Conservation (phyloP, 805 yeast genomes). For the Hagleromyces aurorensis region DNA sequence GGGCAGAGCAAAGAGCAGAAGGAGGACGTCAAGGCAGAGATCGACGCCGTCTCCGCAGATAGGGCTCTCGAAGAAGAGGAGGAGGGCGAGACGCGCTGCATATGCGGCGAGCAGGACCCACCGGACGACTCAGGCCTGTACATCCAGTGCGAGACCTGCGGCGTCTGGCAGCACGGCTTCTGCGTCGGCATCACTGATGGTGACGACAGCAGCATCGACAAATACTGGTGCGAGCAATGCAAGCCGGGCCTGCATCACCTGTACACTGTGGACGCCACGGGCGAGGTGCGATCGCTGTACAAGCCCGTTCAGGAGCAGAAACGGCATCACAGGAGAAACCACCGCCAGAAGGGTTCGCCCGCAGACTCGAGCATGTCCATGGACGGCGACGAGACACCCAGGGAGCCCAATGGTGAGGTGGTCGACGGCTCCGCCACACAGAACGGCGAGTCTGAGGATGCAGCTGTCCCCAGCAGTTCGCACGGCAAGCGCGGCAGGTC, state of each 20-base stretch:
- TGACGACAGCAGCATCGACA: slow-evolving; percentile 77
- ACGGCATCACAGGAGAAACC: slow-evolving; percentile 24
- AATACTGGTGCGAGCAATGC: slow-evolving; percentile 91
- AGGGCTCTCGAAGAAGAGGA: too few relatives aligned
- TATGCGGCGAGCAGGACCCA: slow-evolving; percentile 38
- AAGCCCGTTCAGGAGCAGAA: slow-evolving; percentile 36
- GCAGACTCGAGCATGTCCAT: too few relatives aligned
- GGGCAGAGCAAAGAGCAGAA: too few relatives aligned
- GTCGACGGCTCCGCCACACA: slow-evolving; percentile 2
- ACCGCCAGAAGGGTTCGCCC: too few relatives aligned
- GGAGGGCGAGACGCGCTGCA: slow-evolving; percentile 39
- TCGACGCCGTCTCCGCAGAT: too few relatives aligned
- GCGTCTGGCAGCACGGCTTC: slow-evolving; percentile 96
- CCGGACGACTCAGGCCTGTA: slow-evolving; percentile 52
- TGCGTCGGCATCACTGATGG: slow-evolving; percentile 76
- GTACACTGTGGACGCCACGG: slow-evolving; percentile 21
- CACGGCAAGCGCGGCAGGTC: too few relatives aligned
- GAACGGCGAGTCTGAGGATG: slow-evolving; percentile 1
- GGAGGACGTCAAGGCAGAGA: too few relatives aligned
- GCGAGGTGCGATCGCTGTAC: slow-evolving; percentile 23
- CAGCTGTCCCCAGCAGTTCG: slow-evolving; percentile 4
- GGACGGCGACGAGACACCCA: too few relatives aligned
- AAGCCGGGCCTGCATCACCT: slow-evolving; percentile 68
- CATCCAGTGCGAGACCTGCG: slow-evolving; percentile 83
- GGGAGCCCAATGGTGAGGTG: slow-evolving; percentile 7